phyloP scores from a whole-genome alignment of 371 early-diverging fungal genomes.

The Funneliformis caledonium region DNA sequence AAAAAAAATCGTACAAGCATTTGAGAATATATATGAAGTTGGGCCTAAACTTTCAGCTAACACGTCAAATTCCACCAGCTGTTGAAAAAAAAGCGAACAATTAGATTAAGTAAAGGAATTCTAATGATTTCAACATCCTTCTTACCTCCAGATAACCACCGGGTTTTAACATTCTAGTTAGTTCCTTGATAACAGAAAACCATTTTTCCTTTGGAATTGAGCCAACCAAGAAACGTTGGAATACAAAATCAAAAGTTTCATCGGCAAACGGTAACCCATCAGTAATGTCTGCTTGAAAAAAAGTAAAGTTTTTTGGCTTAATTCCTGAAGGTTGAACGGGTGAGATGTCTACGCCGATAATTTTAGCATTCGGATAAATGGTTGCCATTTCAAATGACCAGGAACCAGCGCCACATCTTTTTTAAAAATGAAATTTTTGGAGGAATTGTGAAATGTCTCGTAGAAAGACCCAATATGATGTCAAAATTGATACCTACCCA shows the following conservation, averaged over 20 bases:
- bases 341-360: slow-evolving; percentile 42
- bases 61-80: neutral
- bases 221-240: slow-evolving; percentile 53
- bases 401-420: neutral
- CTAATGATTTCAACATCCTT: neutral
- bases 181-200: slow-evolving; percentile 45
- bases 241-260: slow-evolving; percentile 59
- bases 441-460: neutral
- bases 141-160: slow-evolving; percentile 46
- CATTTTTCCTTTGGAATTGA: slow-evolving; percentile 44
- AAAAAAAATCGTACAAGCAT: neutral
- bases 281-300: slow-evolving; percentile 55
- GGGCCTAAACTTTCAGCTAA: neutral
- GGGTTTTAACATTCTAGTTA: slow-evolving; percentile 44
- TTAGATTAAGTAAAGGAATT: neutral
- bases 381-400: slow-evolving; percentile 14
- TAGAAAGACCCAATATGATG: neutral
- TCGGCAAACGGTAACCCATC: slow-evolving; percentile 54
- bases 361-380: neutral
- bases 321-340: slow-evolving; percentile 58
- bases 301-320: slow-evolving; percentile 60
- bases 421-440: neutral
- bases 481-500: slow-evolving; percentile 15
- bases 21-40: neutral
- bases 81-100: neutral